Base-by-base conservation (phyloP, 768 basidiomycete genomes). In the Auricularia sp. region DNA sequence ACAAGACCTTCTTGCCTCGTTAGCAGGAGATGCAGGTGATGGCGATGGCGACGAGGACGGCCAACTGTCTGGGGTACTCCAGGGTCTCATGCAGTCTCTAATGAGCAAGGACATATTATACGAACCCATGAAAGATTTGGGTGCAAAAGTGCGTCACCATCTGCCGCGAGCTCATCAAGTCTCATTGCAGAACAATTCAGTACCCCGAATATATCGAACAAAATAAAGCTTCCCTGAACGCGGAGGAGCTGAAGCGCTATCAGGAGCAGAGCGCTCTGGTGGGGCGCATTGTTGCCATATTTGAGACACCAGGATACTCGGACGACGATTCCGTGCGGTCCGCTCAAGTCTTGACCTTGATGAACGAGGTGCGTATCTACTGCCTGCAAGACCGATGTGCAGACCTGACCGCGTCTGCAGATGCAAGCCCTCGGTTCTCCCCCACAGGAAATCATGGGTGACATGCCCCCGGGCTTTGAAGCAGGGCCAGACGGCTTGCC, bases 61-160 rank as follows among this genome's bases (percentile, higher is more conserved):
- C 33, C 56, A 59, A 24, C 71, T 94, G 13, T 82, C 87, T 54
- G 83, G 80, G 0, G 76, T 93, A 66, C 79, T 96, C 8, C 91
- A 94, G 72, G 82, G 73, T 33, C 89, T 95, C 84, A 91, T 93
- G 90, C 77, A 81, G 24, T 84, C 88, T 73, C 78, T 93, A 33
- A 86, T 92, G 86, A 83, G 82, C 76, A 89, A 91, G 70, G 89
- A 92, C 0, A 78, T 93, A 2, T 75, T 95, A n/a, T 88, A 94
- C 68, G 91, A 93, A 56, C 93, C 94, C 0, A 72, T 95, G 65
- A 90, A 89, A 69, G 93, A 96, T 71, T 75, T 96, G 24, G 75
- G 80, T 16, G 83, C 86, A 16, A 87, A 88, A 72, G 90, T 88
- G 67, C 37, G 80, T 68, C 24, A 42, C 35, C 36, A 61, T 54